Evolutionary conservation across 805 yeast genomes (phyloP).

Genomic region (Hanseniaspora lachancei): DNA sequence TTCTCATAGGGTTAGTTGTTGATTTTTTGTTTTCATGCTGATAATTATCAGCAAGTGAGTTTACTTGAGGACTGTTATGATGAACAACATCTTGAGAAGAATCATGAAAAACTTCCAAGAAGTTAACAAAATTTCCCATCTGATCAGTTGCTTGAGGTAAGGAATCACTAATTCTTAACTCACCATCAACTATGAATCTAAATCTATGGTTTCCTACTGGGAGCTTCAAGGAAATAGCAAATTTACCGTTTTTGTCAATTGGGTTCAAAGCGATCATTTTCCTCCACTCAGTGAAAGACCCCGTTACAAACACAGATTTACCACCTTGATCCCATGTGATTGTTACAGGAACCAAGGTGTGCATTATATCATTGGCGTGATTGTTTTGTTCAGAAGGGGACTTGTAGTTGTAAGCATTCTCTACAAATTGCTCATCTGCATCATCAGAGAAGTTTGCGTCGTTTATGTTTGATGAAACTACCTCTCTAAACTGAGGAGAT

Average conservation of each 20-base stretch:
- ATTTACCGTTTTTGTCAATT: conserved; percentile 30
- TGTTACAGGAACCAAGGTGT: conserved; percentile 39
- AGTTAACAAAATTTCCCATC: conserved; percentile 89
- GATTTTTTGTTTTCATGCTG: conserved; percentile 1
- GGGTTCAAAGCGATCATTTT: conserved; percentile 82
- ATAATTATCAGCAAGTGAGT: conserved; percentile 17
- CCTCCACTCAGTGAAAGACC: conserved; percentile 96
- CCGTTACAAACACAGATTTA: conserved; percentile 84
- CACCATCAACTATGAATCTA: conserved; percentile 88
- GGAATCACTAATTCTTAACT: conserved; percentile 72
- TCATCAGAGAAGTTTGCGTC: conserved; percentile 3
- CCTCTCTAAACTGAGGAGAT: conserved; percentile 5
- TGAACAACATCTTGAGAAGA: conserved; percentile 23
- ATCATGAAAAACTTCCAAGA: conserved; percentile 51
- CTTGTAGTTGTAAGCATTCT: neutral
- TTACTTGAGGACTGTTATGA: conserved; percentile 20
- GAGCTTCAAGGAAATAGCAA: conserved; percentile 57
- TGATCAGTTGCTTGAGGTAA: conserved; percentile 96
- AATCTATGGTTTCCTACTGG: conserved; percentile 90
- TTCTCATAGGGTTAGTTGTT: neutral
- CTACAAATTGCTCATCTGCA: conserved; percentile 10
- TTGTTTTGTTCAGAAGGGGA: neutral
- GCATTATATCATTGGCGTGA: conserved; percentile 11
- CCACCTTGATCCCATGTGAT: conserved; percentile 97
- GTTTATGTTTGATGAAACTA: neutral